Evolutionary conservation across 257 asterid genomes (phyloP).

Genomic region (Knoxia roxburghii): DNA sequence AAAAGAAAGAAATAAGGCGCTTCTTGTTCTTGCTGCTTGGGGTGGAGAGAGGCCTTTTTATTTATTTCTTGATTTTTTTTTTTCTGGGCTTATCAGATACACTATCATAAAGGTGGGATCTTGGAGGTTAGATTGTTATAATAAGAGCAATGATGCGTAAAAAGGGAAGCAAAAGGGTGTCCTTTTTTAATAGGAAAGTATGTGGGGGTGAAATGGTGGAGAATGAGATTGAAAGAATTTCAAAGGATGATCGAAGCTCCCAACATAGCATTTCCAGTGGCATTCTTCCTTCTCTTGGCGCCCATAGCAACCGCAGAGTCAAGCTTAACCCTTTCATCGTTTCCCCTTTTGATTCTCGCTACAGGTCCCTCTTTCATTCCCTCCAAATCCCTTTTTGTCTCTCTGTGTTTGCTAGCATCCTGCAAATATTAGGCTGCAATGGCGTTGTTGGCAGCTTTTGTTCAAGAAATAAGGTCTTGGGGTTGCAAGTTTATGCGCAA

Average conservation of each 20-base stretch:
- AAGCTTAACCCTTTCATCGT: slow-evolving; percentile 40
- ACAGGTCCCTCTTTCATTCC: slow-evolving; percentile 31
- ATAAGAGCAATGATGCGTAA: neutral
- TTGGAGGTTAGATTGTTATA: neutral
- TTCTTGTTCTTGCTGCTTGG: neutral
- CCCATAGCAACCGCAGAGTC: slow-evolving; percentile 31
- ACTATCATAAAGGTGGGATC: neutral
- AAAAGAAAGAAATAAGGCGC: no score
- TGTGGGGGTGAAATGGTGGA: slow-evolving; percentile 27
- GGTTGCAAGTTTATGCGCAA: neutral
- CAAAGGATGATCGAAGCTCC: slow-evolving; percentile 43
- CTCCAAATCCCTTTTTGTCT: neutral
- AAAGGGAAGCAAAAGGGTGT: neutral
- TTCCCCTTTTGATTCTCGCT: slow-evolving; percentile 54
- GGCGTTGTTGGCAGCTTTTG: no score
- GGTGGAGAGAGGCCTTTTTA: neutral
- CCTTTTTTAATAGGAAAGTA: slow-evolving; percentile 5
- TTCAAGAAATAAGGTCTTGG: neutral
- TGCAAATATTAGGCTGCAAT: no score
- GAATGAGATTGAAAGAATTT: slow-evolving; percentile 35
- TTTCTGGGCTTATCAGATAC: neutral
- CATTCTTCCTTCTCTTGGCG: slow-evolving; percentile 73
- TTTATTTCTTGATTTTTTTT: no score
- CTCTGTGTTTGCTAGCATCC: neutral
- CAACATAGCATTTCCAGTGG: slow-evolving; percentile 46